Evolutionary conservation across 768 basidiomycete genomes (phyloP), one percentile per base, ranked within the genome.

Genomic region (Termitomyces sp.): DNA sequence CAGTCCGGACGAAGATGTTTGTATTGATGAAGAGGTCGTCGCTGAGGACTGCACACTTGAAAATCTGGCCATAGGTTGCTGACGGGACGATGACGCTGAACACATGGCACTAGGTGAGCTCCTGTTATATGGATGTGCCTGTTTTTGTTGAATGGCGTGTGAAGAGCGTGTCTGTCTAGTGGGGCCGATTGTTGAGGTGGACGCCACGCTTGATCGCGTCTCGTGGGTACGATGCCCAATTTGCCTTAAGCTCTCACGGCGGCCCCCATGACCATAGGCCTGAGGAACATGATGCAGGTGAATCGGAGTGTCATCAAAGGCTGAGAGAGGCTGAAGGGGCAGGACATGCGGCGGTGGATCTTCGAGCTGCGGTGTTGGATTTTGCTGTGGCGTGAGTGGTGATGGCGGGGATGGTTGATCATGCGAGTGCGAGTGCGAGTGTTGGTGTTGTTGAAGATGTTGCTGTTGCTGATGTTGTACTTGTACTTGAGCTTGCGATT

Each of bases 291-390:
- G 68, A 53, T 66, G 68, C 5, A 72, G 66, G 14, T 64, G 65
- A 35, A 72, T 62, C 22, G 71, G 72, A 10, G 66, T 63, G 52
- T 68, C 56, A 54, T 71, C 70, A 55, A 64, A 66, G 11, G 54
- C 59, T 48, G 62, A 56, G 22, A 59, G 60, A 26, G 43, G 56
- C 45, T 71, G 72, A 57, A 64, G 66, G 3, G 70, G 70, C 26
- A 71, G 66, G 26, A 67, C 49, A 50, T 65, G 68, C 14, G 65
- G 53, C 12, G 64, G 53, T 12, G 68, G 66, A 40, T 70, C 65
- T 55, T 73, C 71, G 46, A 68, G 67, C 45, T 63, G 70, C 44
- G 67, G 59, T 17, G 63, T 65, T 47, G 62, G 60, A 58, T 68
- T 64, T 22, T 65, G 62, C 44, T 62, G 60, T 43, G 66, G 66